Base-by-base conservation (phyloP, 1,284 basidiomycete species). In the Austroboletus novae-zelandiae region DNA sequence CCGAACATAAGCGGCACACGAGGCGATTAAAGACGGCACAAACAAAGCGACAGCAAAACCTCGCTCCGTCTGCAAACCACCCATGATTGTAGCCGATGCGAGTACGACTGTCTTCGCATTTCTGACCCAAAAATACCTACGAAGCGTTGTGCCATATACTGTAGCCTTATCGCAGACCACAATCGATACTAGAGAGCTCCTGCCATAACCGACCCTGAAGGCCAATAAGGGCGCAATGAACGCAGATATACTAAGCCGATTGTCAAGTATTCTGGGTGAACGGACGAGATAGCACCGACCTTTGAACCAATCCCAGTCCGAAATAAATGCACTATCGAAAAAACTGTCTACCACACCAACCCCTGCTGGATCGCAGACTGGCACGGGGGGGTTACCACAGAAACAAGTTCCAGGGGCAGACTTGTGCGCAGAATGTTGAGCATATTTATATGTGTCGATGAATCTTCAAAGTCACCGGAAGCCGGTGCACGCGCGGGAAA, bases 221-320 rank as follows among this genome's bases (percentile, higher is more conserved):
- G 50, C 41, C 5, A 8, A 65, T 35, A 14, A 62, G 17, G 4
- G 36, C 41, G n/a, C 57, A 66, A 37, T 62, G 61, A 8, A 53
- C 48, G 10, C 18, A n/a, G 62, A 34, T 25, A 54, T 23, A 20
- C 60, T 65, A 43, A 15, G 23, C 9, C 35, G 10, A 23, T 27
- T 17, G 32, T 29, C 18, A 7, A 36, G n/a, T 29, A 42, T 11
- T 34, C 10, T 8, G 35, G 17, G 29, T 4, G 30, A 35, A 42
- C 18, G 23, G 10, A 11, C 4, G 32, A 45, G 6, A 20, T 1
- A 15, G 8, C 15, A 45, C 59, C 52, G 30, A 53, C 61, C 25
- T 29, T 42, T 62, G 59, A 34, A n/a, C n/a, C n/a, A 23, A 23
- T 23, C 5, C 20, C 20, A 23, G 20, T 23, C 20, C 20, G 20